These are phyloP conservation scores for Coemansia sp. DNA, from an alignment of 192 early-diverging fungal genomes.

Conservation along the genomic window DNA sequence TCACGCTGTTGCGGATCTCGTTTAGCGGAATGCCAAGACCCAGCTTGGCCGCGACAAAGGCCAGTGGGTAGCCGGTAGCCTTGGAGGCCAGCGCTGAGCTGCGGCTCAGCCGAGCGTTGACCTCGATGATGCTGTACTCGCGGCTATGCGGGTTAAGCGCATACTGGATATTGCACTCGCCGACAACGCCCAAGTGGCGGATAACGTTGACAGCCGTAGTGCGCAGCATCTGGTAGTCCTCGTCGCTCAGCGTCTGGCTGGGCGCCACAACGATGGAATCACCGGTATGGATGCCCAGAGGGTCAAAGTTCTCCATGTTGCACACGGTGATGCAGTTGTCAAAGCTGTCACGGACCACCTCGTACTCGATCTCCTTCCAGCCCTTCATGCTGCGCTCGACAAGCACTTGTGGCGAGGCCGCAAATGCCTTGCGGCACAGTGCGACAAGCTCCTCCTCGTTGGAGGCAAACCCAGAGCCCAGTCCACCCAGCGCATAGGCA, in stretches of 20 bases:
- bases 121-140: constrained; percentile 99
- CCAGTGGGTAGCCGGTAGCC: constrained; percentile 97
- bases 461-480: constrained; percentile 95
- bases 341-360: constrained; percentile 90
- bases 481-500: constrained; percentile 93
- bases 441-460: constrained; percentile 79
- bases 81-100: constrained; percentile 93
- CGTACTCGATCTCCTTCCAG: constrained; percentile 99
- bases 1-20: constrained; percentile 92
- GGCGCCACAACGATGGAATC: constrained; percentile 99
- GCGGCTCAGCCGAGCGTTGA: constrained; percentile 94
- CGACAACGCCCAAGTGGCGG: constrained; percentile 96
- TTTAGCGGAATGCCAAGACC: constrained; percentile 90
- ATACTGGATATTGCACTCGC: constrained; percentile 99
- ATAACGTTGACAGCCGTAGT: constrained; percentile 95
- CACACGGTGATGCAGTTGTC: constrained; percentile 99
- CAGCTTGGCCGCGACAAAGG: constrained; percentile 97
- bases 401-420: constrained; percentile 89
- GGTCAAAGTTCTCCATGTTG: constrained; percentile 99
- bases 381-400: constrained; percentile 98
- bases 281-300: constrained; percentile 98
- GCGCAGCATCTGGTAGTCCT: constrained; percentile 98
- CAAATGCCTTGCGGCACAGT: constrained; percentile 85
- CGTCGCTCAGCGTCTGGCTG: constrained; percentile 93
- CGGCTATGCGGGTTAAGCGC: constrained; percentile 90